These are phyloP conservation scores for Pholiota microspora DNA, from an alignment of 768 basidiomycete genomes.

Conservation along the genomic window DNA sequence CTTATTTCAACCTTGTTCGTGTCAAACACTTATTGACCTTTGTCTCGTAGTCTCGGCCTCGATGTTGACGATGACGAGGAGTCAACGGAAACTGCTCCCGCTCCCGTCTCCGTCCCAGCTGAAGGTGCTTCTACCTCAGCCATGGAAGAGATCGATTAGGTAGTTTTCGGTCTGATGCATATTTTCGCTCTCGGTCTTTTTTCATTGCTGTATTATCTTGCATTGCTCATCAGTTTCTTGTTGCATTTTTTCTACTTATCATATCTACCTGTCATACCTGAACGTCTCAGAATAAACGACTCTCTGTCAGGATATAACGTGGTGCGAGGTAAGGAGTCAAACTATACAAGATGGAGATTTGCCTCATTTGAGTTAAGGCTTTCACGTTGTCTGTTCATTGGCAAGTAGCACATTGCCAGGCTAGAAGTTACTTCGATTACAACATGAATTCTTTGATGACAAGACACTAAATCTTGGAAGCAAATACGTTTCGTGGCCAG, in stretches of 20 bases:
- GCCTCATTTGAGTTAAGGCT: no score
- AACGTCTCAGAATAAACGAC: constrained; percentile 12
- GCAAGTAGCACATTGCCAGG: no score
- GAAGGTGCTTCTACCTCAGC: constrained; percentile 72
- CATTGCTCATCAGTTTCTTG: constrained; percentile 22
- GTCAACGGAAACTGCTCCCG: constrained; percentile 37
- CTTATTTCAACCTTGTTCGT: background rate
- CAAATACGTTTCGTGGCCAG: no score
- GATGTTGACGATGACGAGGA: constrained; percentile 83
- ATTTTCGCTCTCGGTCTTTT: constrained; percentile 23
- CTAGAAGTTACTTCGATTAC: no score
- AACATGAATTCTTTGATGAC: no score
- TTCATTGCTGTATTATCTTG: constrained; percentile 29
- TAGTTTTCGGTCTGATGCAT: constrained; percentile 15
- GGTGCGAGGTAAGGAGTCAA: no score
- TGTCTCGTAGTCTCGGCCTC: constrained; percentile 53
- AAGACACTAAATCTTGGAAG: no score
- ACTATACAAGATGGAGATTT: no score
- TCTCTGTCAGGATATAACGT: background rate
- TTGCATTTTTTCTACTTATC: constrained; percentile 12
- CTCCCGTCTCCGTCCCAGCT: constrained; percentile 47
- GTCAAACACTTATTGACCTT: background rate
- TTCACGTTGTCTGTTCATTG: no score
- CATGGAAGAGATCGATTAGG: constrained; percentile 97
- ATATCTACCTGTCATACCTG: constrained; percentile 16